Percentiles rank a stretch among this genome's conserved stretches.
Conservation (phyloP, 805 yeast species). For the Yamadazyma kitorensis region DNA sequence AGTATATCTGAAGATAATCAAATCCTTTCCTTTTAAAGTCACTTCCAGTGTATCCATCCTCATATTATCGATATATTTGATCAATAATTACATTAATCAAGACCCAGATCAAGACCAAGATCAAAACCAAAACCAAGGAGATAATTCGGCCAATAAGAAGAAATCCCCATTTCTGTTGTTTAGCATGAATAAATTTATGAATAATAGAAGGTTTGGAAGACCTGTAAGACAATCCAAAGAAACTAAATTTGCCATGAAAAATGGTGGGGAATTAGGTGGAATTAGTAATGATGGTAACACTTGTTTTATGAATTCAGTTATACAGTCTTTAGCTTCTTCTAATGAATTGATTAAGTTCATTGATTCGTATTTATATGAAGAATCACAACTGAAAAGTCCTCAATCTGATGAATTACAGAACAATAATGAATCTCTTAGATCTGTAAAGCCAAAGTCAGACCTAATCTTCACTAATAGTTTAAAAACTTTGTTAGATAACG, state of each 20-base stretch:
- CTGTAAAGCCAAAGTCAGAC: constrained; percentile 19
- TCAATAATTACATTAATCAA: constrained; percentile 5
- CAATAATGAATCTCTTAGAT: constrained; percentile 3
- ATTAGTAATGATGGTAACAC: constrained; percentile 88
- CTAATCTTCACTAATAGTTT: constrained; percentile 54
- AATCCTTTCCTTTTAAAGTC: constrained; percentile 9
- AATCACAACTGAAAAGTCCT: constrained; percentile 19
- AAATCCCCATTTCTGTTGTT: too few relatives aligned
- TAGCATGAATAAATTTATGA: constrained; percentile 7
- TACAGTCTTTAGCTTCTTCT: constrained; percentile 80
- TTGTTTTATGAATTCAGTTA: constrained; percentile 89
- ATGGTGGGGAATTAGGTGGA: constrained; percentile 82
- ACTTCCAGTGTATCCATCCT: constrained; percentile 8
- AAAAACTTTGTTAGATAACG: constrained; percentile 47
- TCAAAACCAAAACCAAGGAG: too few relatives aligned
- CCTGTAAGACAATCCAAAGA: constrained; percentile 20
- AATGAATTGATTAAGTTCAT: constrained; percentile 56
- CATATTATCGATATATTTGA: constrained; percentile 1
- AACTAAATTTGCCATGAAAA: constrained; percentile 42
- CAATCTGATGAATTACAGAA: constrained; percentile 5
- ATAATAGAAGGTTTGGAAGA: constrained; percentile 10
- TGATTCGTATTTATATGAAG: constrained; percentile 34
- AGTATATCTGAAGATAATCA: too few relatives aligned
- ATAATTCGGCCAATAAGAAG: too few relatives aligned
- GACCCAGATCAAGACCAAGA: too few relatives aligned